Evolutionary conservation across 2,329 filamentous ascomycete genomes (phyloP), one percentile per base, ranked within the genome.

Genomic region (Aspergillus pseudoterreus): DNA sequence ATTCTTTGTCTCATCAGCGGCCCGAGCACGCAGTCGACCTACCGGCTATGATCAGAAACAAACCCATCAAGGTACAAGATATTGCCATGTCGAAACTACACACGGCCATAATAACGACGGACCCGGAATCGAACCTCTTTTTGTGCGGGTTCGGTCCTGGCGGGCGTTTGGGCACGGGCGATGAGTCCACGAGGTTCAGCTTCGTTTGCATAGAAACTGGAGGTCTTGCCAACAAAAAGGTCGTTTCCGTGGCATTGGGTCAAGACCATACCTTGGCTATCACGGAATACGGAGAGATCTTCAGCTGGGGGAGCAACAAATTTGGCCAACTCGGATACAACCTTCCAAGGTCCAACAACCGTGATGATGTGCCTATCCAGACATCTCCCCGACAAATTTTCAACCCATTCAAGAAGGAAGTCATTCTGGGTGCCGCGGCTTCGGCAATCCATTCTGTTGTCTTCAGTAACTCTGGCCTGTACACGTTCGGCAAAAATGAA

Each of bases 401-500:
- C 69, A 92, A 94, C 0, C 82, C 90, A 0, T 76, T 99, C 52
- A 97, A 96, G 65, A 90, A 91, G 64, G 94, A 97, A 66, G 67
- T 75, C 1, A 82, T 97, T 14, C 70, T 88, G 19, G 94, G 94
- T 0, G 82, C 92, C 50, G 91, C 94, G 2, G 92, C 94, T 6
- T 97, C 94, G 1, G 80, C 89, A 0, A 85, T 95, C 36, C 94
- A 99, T 71, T 97, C 94, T 0, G 92, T 95, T 3, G 90, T 90
- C 0, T 88, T 94, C 63, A 96, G 90, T 0, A 79, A 82, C 1
- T 83, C 84, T 0, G 89, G 90, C 1, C 74, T 99, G 1, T 99
- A 89, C 66, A 95, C 90, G 2, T 99, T 95, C 79, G 94, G 94
- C 19, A 95, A 94, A 63, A 99, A 97, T 62, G 85, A 91, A 60